These are phyloP conservation scores for Colletotrichum sp. DNA, from an alignment of 2,329 filamentous ascomycete species.

Conservation along the genomic window DNA sequence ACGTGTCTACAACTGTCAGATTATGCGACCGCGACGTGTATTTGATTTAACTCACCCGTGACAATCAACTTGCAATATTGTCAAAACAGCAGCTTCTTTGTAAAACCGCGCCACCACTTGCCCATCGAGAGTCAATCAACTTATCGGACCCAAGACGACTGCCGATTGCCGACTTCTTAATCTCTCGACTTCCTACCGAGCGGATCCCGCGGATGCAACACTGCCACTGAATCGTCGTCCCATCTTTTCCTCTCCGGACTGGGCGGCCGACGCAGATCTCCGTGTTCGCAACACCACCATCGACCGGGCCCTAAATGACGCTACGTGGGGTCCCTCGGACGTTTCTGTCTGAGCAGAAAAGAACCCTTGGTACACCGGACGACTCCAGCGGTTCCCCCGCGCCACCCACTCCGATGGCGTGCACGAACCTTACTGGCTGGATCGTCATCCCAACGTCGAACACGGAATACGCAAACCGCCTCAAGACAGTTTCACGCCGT, in stretches of 20 bases:
- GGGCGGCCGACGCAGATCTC: neutral
- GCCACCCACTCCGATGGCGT: neutral
- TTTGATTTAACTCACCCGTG: neutral
- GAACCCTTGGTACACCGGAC: constrained; percentile 1
- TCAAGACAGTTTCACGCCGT: neutral
- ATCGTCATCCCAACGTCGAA: neutral
- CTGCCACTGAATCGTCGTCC: neutral
- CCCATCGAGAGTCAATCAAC: neutral
- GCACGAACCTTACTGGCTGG: neutral
- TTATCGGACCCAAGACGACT: neutral
- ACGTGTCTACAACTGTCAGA: neutral
- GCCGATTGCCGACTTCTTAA: neutral
- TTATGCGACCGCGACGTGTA: neutral
- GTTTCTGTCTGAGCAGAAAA: neutral
- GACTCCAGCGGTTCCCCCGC: neutral
- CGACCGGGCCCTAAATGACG: neutral
- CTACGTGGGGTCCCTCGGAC: neutral
- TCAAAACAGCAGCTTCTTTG: neutral
- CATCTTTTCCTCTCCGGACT: neutral
- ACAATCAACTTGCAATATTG: neutral
- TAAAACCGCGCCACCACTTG: neutral
- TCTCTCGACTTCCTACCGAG: neutral
- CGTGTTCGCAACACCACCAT: neutral
- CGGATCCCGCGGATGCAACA: neutral
- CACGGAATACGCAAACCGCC: neutral